Evolutionary conservation across 306 rosid genomes (phyloP), one percentile per base, ranked within the genome.

Genomic region (Benincasa hispida): DNA sequence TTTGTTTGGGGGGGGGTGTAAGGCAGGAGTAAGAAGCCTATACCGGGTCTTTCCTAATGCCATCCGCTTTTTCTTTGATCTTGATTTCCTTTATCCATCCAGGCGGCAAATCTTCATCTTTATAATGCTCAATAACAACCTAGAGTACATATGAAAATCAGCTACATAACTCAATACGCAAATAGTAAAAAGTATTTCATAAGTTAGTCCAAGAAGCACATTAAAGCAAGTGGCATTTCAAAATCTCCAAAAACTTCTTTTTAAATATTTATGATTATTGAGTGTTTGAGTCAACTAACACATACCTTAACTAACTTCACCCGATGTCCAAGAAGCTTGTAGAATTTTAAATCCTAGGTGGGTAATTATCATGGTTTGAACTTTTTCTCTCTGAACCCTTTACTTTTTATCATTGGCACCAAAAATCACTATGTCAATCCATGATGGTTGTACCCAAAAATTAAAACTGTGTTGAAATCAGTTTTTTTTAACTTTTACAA

Each of bases 21-120:
- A 1, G 42, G 42, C 9, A 9, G 4, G 3, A 55, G 69, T 55
- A 74, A 30, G 57, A 63, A 77, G 79, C 37, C 74, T 74, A 63
- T 84, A 87, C 88, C 80, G 85, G 82, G 57, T 87, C 88, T 74
- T 75, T 82, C 72, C 81, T 87, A 8, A 76, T 66, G 67, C 84
- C 89, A 39, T 77, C 78, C 56, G 76, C 24, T 27, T 41, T 82
- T 86, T 76, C 82, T 82, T 68, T 81, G 76, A 83, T 85, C 85
- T 82, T 93, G 79, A 85, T 81, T 84, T 88, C 91, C 81, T 84
- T 83, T 70, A 77, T 85, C 96, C 96, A 91, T 63, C 96, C 97
- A 51, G 90, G 85, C 19, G 98, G 96, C 80, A 93, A 82, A 86
- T 88, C 96, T 75, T 89, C 91, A 72, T 28, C 87, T 51, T 72